These are phyloP conservation scores for Tolypocladium album DNA, from an alignment of 2,329 filamentous ascomycete genomes.

Conservation along the genomic window DNA sequence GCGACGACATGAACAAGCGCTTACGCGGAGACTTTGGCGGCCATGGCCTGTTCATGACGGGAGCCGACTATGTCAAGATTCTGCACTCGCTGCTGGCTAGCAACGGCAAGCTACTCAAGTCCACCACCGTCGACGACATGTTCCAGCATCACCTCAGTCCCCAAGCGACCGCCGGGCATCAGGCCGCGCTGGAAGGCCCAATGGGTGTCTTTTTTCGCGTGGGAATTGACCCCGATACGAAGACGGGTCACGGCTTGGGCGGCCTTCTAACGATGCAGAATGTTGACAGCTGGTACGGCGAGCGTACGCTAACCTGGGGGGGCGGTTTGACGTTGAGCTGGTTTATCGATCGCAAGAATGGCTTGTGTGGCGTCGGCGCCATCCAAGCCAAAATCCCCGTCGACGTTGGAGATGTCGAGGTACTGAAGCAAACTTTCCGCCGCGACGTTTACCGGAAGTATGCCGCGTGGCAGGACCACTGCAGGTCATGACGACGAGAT, in stretches of 20 bases:
- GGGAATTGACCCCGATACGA: constrained; percentile 17
- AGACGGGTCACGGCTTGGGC: constrained; percentile 28
- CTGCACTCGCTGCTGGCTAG: constrained; percentile 34
- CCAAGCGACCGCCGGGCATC: constrained; percentile 14
- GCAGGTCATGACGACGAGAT: not conserved
- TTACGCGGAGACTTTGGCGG: constrained; percentile 23
- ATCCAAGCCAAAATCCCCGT: constrained; percentile 26
- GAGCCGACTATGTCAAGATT: constrained; percentile 26
- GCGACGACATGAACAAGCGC: constrained; percentile 17
- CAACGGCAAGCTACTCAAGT: constrained; percentile 34
- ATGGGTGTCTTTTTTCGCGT: constrained; percentile 24
- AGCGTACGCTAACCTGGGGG: constrained; percentile 32
- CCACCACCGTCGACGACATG: constrained; percentile 28
- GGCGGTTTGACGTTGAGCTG: constrained; percentile 33
- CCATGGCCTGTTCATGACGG: constrained; percentile 30
- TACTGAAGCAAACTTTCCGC: constrained; percentile 30
- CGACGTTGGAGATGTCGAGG: constrained; percentile 6
- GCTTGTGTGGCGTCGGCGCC: constrained; percentile 29
- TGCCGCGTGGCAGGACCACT: constrained; percentile 1
- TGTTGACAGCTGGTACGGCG: constrained; percentile 30
- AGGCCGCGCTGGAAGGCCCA: constrained; percentile 18
- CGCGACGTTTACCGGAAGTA: constrained; percentile 28
- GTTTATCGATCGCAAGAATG: constrained; percentile 38
- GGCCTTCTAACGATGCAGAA: constrained; percentile 29
- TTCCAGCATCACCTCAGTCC: constrained; percentile 34